Base-by-base conservation (phyloP, 192 early-diverging fungal genomes). In the Gamsiella multidivaricata region DNA sequence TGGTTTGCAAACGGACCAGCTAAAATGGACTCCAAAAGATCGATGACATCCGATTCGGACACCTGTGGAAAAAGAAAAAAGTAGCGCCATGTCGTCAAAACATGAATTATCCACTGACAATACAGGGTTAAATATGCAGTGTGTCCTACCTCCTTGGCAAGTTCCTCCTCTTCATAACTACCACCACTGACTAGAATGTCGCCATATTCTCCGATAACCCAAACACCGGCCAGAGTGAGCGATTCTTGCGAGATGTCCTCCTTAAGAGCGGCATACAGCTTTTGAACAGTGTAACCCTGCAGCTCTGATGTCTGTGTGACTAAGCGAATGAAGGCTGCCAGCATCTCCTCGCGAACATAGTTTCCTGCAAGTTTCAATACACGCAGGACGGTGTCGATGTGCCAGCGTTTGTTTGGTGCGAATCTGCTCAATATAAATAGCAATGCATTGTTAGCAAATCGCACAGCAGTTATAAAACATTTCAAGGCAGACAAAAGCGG, bases 171-270 rank as follows among this genome's bases (percentile, higher is more conserved):
- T 61, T 91, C 91, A 57, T 88, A 88, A 42, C 45, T 84, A 26
- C 89, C 91, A 26, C 82, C 87, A 18, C 80, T 83, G 25, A 95
- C 89, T 23, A 99, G 87, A 11, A 95, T 76, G 72, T 99, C 97
- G 32, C 96, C 98, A 79, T 93, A 98, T 81, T 99, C 98, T 49
- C 98, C 98, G 79, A 98, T 90, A 53, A 92, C 87, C 98, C 98
- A 99, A 6, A 94, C 87, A 39, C 90, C 92, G 26, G 93, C 93
- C 68, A 96, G 85, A 22, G 96, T 90, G 56, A 98, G 87, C 10
- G 93, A 94, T 71, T 97, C 95, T 83, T 89, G 88, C 5, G 86
- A 87, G 70, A 88, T 89, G 54, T 94, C 94, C 56, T 86, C 84
- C 80, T 90, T 91, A 50, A 98, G 88, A 52, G 95, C 88, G 25